Base-by-base conservation (phyloP, 1,284 basidiomycete species). In the Ustilago cynodontis region DNA sequence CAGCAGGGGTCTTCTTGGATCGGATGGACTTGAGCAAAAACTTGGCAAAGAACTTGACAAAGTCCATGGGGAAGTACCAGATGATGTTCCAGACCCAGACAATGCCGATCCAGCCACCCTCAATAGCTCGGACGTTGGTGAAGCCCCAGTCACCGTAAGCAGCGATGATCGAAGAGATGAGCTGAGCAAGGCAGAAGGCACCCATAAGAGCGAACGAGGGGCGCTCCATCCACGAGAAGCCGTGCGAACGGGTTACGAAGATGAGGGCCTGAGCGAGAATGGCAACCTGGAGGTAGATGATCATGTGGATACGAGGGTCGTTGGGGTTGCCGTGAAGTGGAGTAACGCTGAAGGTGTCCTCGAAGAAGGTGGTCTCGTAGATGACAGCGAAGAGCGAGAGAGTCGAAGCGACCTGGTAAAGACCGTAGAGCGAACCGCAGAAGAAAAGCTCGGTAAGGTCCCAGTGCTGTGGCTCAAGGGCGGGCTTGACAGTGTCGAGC, bases 241-340 rank as follows among this genome's bases (percentile, higher is more conserved):
- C 90, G 87, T 98, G 95, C 80, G 95, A 92, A 89, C 95, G 94
- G 39, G 95, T 97, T 87, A 96, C 91, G 89, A 97, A 97, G 89
- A 98, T 97, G 71, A 98, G 89, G 3, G 95, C 95, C 87, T 98
- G 95, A 65, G 95, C 98, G 88, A 98, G 97, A 88, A 98, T 95
- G 78, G 95, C 95, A 74, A 98, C 95, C 87, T 94, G 93, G 77
- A 94, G 90, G 89, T 94, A 94, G 71, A 93, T 88, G 78, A 94
- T 90, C 82, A 90, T 89, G 77, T 90, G 90, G 62, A 86, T 85
- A 64, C 85, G 86, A 33, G 29, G 65, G 69, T 87, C 87, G 86
- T 88, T 88, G 80, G 85, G 81, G 61, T 87, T 83, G 43, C 79
- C 82, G 76, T 85, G 81, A 81, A 86, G 86, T 65, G 86, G 84